phyloP scores from a whole-genome alignment of 2,329 filamentous ascomycete species.

The Curvularia eragrostidis region DNA sequence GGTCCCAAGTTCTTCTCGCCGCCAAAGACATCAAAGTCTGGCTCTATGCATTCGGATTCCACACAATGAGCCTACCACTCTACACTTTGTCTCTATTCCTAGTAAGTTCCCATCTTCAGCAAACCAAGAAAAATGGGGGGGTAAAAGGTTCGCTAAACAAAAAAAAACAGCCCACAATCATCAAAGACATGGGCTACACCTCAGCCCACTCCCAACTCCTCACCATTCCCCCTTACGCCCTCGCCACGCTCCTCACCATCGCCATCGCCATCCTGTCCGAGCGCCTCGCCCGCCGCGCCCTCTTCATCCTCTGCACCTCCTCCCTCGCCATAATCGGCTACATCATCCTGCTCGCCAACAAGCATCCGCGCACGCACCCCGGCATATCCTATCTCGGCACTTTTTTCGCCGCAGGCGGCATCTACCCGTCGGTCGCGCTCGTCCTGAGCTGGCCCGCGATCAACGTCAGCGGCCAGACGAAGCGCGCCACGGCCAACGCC shows the following conservation, averaged over 20 bases:
- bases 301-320: slow-evolving; percentile 47
- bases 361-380: slow-evolving; percentile 38
- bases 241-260: slow-evolving; percentile 48
- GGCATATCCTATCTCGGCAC: slow-evolving; percentile 49
- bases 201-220: slow-evolving; percentile 53
- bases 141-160: no score
- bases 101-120: slow-evolving; percentile 32
- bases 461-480: slow-evolving; percentile 62
- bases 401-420: slow-evolving; percentile 49
- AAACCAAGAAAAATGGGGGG: no score
- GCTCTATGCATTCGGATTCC: slow-evolving; percentile 73
- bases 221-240: slow-evolving; percentile 56
- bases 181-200: slow-evolving; percentile 54
- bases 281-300: slow-evolving; percentile 38
- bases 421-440: slow-evolving; percentile 50
- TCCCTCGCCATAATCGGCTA: slow-evolving; percentile 47
- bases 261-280: slow-evolving; percentile 46
- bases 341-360: slow-evolving; percentile 48
- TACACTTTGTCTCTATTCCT: slow-evolving; percentile 50
- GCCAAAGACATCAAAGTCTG: slow-evolving; percentile 55
- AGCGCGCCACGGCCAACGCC: slow-evolving; percentile 58
- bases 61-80: slow-evolving; percentile 69
- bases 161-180: slow-evolving; percentile 59
- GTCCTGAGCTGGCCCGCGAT: slow-evolving; percentile 60
- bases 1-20: slow-evolving; percentile 69